A percentile compares a stretch with the other conserved stretches of the same genome.
These are phyloP conservation scores for Orbilia brochopaga DNA, from an alignment of 2,329 filamentous ascomycete species.

Conservation along the genomic window DNA sequence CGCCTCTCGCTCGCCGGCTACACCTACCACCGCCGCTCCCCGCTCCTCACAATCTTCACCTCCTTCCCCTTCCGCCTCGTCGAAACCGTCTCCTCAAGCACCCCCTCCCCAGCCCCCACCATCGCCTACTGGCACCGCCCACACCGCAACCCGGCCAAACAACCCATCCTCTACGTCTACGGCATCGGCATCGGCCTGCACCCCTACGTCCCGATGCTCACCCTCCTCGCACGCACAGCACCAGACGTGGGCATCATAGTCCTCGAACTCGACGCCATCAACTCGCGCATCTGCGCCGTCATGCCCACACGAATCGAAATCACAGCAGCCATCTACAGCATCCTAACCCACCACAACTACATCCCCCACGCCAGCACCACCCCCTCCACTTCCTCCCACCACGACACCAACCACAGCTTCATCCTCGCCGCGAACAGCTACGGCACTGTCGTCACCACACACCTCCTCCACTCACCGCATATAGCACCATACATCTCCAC, in stretches of 20 bases:
- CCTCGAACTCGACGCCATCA: conserved; percentile 63
- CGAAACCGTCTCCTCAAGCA: conserved; percentile 59
- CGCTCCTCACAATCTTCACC: conserved; percentile 58
- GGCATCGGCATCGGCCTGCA: conserved; percentile 69
- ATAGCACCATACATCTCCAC: conserved; percentile 61
- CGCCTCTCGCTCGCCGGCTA: conserved; percentile 61
- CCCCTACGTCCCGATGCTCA: conserved; percentile 65
- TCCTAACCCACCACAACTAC: conserved; percentile 40
- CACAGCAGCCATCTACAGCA: conserved; percentile 11
- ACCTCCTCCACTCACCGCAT: conserved; percentile 51
- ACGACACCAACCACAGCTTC: conserved; percentile 61
- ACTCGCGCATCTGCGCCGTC: conserved; percentile 24
- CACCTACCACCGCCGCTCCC: conserved; percentile 60
- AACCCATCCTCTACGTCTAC: conserved; percentile 69
- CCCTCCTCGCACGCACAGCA: conserved; percentile 61
- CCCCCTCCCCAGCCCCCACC: conserved; percentile 17
- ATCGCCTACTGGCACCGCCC: conserved; percentile 61
- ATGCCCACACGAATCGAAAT: conserved; percentile 30
- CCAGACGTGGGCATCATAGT: conserved; percentile 56
- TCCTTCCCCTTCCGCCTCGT: conserved; percentile 66
- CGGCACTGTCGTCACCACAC: conserved; percentile 55
- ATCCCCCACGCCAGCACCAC: conserved; percentile 37
- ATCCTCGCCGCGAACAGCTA: conserved; percentile 66
- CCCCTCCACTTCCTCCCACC: conserved; percentile 16
- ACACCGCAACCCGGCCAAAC: conserved; percentile 65